Base-by-base conservation (phyloP, 179 eudicot species). In the Carnegiea gigantea region DNA sequence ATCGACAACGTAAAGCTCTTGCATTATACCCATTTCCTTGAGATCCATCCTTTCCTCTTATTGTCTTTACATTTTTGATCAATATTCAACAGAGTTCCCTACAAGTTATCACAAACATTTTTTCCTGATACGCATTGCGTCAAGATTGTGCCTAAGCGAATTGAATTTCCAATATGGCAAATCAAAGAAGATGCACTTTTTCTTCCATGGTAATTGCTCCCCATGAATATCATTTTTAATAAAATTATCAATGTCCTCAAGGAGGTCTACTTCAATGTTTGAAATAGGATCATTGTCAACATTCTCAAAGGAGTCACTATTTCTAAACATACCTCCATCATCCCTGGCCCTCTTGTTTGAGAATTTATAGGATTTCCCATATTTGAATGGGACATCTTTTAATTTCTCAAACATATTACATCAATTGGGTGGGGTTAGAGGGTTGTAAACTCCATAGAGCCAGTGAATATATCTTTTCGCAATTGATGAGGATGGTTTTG, bases 91-190 rank as follows among this genome's bases (percentile, higher is more conserved):
- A 68, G 40, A 14, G 80, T 82, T 6, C 80, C 78, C 1, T 54
- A n/a, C 5, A 82, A 20, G 33, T 46, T 78, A 20, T 75, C 85
- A 78, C 68, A 82, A 26, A 76, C 64, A 79, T 78, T 85, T 62
- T 28, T 85, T 85, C 17, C 75, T 70, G 8, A 85, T 85, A 73
- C 70, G 84, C 80, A 82, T 79, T 17, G 79, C 76, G 79, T 82
- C 20, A 30, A 30, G 43, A 30, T 68, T 68, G 33, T 40, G 4
- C 28, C 72, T 51, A 51, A 51, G 57, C 18, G 5, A 13, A 51
- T 51, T 51, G 18, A 8, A 51, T 51, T 51, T 12, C 84, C 74
- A 71, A 70, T 78, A 77, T 0, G 84, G 81, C 6, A 82, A 48
- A 10, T 72, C n/a, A 78, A 67, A 33, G 36, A 28, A 78, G 65